Conservation (phyloP, 148 eudicot species). For the Heliamphora exappendiculata region DNA sequence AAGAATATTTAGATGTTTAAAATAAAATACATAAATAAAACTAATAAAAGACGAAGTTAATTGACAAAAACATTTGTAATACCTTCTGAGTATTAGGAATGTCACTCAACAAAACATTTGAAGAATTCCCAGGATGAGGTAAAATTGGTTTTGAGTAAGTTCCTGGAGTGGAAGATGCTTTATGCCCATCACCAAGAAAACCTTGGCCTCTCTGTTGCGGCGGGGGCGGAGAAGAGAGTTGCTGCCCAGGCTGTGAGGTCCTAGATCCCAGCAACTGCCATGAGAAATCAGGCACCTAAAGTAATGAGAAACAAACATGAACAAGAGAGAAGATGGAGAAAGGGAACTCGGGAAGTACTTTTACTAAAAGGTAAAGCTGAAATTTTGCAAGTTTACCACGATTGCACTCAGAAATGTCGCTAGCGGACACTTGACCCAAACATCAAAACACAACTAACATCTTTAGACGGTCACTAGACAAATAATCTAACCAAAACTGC, state of each 20-base stretch:
- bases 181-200: neutral
- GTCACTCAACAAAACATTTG: neutral
- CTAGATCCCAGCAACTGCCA: neutral
- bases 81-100: neutral
- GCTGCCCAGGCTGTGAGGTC: neutral
- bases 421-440: no score
- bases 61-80: neutral
- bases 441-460: no score
- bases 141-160: neutral
- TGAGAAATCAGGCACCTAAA: neutral
- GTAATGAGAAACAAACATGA: neutral
- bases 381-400: no score
- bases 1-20: neutral
- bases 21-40: neutral
- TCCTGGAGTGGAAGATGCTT: neutral
- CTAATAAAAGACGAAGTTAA: neutral
- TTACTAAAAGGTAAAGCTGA: no score
- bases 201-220: constrained; percentile 3
- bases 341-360: no score
- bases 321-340: neutral
- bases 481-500: no score
- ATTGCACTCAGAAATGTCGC: no score
- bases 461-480: no score
- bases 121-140: neutral
- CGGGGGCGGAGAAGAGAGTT: constrained; percentile 6